These are phyloP conservation scores for Erysimum cheiri DNA, from an alignment of 441 rosid species.

Conservation along the genomic window DNA sequence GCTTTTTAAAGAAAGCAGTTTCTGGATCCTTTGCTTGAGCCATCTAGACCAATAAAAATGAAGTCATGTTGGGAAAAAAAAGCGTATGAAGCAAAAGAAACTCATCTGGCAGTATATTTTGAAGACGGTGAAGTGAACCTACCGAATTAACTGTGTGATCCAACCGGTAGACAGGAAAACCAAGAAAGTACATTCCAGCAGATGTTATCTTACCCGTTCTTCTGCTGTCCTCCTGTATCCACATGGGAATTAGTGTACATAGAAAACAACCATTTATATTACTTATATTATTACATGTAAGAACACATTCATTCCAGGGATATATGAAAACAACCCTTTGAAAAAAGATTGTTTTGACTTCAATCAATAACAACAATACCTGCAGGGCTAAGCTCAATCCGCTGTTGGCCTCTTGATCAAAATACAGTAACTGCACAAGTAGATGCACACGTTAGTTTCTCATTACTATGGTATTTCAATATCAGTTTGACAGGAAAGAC, in stretches of 20 bases:
- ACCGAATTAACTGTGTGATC: constrained; percentile 80
- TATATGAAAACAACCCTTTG: neutral
- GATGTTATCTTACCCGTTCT: constrained; percentile 80
- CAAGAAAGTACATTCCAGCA: constrained; percentile 97
- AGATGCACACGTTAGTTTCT: constrained; percentile 25
- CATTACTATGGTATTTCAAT: neutral
- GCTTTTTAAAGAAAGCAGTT: constrained; percentile 82
- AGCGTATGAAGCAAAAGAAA: constrained; percentile 25
- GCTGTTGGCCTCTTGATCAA: constrained; percentile 76
- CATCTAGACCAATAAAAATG: constrained; percentile 50
- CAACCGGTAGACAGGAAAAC: constrained; percentile 86
- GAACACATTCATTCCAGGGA: neutral
- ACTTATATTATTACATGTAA: neutral
- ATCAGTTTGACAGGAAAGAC: constrained; percentile 28
- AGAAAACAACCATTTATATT: constrained; percentile 10
- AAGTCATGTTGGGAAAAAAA: constrained; percentile 26
- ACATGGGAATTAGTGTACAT: neutral
- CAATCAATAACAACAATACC: constrained; percentile 51
- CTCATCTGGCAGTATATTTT: neutral
- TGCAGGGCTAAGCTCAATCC: constrained; percentile 91
- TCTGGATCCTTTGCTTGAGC: constrained; percentile 90
- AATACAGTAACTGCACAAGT: constrained; percentile 80
- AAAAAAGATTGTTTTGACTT: neutral
- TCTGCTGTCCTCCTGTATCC: constrained; percentile 77
- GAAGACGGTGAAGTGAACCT: constrained; percentile 42